These are phyloP conservation scores for Fimicolochytrium jonesii DNA, from an alignment of 192 early-diverging fungal genomes.

Conservation along the genomic window DNA sequence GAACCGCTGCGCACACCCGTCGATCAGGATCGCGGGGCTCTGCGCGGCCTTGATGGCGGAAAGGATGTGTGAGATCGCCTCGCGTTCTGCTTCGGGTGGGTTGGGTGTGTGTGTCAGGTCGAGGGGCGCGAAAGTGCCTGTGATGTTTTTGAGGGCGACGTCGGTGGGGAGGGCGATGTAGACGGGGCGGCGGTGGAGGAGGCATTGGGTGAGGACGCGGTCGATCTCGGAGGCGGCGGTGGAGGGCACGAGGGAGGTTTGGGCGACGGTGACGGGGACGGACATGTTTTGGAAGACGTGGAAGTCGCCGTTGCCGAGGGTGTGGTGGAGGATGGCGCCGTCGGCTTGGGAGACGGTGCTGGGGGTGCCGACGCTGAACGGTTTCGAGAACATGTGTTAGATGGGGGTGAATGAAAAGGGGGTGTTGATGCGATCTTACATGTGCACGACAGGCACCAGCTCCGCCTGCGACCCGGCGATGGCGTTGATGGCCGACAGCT, in stretches of 20 bases:
- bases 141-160: slow-evolving; percentile 28
- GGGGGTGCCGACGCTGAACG: slow-evolving; percentile 43
- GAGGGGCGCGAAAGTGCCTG: slow-evolving; percentile 23
- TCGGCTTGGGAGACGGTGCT: slow-evolving; percentile 39
- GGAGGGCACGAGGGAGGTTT: slow-evolving; percentile 21
- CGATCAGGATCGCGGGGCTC: slow-evolving; percentile 39
- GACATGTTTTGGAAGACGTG: slow-evolving; percentile 41
- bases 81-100: slow-evolving; percentile 11
- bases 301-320: slow-evolving; percentile 52
- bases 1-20: slow-evolving; percentile 40
- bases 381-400: no score
- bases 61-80: slow-evolving; percentile 29
- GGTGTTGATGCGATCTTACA: neutral
- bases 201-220: slow-evolving; percentile 30
- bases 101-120: slow-evolving; percentile 22
- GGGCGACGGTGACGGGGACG: slow-evolving; percentile 38
- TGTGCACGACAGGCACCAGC: slow-evolving; percentile 49
- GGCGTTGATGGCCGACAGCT: slow-evolving; percentile 40
- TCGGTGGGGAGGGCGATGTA: slow-evolving; percentile 48
- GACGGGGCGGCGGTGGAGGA: slow-evolving; percentile 26
- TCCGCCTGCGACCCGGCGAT: slow-evolving; percentile 46
- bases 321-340: slow-evolving; percentile 46
- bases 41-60: slow-evolving; percentile 29
- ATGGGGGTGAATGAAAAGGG: neutral
- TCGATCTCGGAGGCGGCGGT: slow-evolving; percentile 44